Percentiles rank a stretch among this genome's conserved stretches.
Evolutionary conservation across 2,329 filamentous ascomycete species (phyloP).

Genomic region (Aspergillus sp.): DNA sequence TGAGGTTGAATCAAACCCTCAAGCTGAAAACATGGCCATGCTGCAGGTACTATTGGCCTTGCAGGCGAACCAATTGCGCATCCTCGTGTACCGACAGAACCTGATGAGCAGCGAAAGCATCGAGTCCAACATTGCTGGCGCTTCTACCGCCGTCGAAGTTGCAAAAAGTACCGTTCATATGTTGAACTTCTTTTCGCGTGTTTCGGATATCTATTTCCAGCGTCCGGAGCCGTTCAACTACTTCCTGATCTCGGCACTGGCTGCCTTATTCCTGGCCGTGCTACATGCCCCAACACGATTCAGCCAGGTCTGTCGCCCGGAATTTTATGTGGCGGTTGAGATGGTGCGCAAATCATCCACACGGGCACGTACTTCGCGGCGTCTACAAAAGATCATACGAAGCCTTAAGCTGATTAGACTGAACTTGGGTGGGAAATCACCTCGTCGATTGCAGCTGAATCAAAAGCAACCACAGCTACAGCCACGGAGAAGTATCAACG

Average conservation of each 20-base stretch:
- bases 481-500: not conserved
- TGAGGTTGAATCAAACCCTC: slow-evolving; percentile 1
- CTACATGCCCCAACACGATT: slow-evolving; percentile 46
- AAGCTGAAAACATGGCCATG: slow-evolving; percentile 38
- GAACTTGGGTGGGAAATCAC: slow-evolving; percentile 37
- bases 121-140: slow-evolving; percentile 31
- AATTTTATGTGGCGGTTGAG: slow-evolving; percentile 57
- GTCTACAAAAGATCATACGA: slow-evolving; percentile 58
- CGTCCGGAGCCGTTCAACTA: slow-evolving; percentile 43
- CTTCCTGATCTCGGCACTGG: slow-evolving; percentile 40
- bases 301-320: slow-evolving; percentile 32
- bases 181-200: slow-evolving; percentile 35
- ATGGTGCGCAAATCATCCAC: slow-evolving; percentile 58
- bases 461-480: not conserved
- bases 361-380: slow-evolving; percentile 54
- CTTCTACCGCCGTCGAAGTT: slow-evolving; percentile 41
- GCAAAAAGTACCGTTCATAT: slow-evolving; percentile 39
- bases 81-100: slow-evolving; percentile 45
- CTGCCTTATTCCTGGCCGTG: slow-evolving; percentile 44
- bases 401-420: slow-evolving; percentile 57
- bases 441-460: not conserved
- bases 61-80: slow-evolving; percentile 46
- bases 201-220: slow-evolving; percentile 38
- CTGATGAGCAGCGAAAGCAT: slow-evolving; percentile 41
- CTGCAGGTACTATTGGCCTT: slow-evolving; percentile 45